Percentiles rank a stretch among this genome's conserved stretches.
phyloP scores from a whole-genome alignment of 495 filamentous ascomycete genomes.

The Podospora pseudocomata region DNA sequence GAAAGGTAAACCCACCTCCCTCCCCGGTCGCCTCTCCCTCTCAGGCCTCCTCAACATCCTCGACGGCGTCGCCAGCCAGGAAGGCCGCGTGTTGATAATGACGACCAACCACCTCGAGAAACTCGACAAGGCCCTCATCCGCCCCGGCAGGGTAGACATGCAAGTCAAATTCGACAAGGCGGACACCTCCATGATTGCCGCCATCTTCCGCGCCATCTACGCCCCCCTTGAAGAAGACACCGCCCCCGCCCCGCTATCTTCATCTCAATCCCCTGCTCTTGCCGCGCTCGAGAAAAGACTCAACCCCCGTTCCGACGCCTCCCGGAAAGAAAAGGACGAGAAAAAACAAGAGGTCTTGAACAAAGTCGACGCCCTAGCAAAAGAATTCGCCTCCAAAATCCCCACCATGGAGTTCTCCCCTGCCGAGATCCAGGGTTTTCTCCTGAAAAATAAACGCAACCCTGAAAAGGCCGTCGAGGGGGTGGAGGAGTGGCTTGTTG shows the following conservation, averaged over 20 bases:
- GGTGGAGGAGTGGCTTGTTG: constrained; percentile 55
- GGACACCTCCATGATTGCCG: constrained; percentile 40
- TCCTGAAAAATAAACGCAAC: constrained; percentile 63
- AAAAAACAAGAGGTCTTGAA: background rate
- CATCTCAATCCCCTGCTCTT: constrained; percentile 5
- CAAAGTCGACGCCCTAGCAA: constrained; percentile 37
- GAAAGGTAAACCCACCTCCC: background rate
- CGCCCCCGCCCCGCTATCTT: constrained; percentile 13
- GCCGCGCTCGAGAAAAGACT: constrained; percentile 6
- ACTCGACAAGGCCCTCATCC: constrained; percentile 70
- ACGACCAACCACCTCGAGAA: constrained; percentile 78
- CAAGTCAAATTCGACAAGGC: constrained; percentile 61
- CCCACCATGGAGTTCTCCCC: constrained; percentile 65
- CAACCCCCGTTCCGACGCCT: background rate
- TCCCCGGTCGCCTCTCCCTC: constrained; percentile 56
- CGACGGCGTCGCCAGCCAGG: constrained; percentile 73
- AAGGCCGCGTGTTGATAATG: constrained; percentile 79
- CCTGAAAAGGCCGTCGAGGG: constrained; percentile 58
- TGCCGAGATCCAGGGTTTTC: constrained; percentile 74
- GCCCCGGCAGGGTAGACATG: constrained; percentile 76
- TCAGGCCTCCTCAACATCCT: constrained; percentile 76
- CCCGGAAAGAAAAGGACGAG: constrained; percentile 19
- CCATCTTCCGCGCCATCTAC: constrained; percentile 49
- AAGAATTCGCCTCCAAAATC: constrained; percentile 57
- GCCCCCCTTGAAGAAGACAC: constrained; percentile 46